Conservation (phyloP, 1,284 basidiomycete genomes). For the Ustilago lituana region DNA sequence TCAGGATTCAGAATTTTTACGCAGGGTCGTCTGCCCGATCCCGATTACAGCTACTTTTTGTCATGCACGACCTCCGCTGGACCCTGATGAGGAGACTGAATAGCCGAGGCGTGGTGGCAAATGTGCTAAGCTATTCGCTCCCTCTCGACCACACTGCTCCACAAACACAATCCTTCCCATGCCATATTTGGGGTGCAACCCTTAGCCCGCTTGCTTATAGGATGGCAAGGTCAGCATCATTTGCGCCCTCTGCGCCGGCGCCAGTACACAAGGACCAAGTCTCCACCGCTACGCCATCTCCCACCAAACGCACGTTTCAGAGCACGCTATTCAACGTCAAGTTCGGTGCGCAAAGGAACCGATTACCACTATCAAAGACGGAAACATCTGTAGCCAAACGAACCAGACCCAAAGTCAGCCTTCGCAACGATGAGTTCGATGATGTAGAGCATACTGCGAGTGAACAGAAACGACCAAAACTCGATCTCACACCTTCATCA, state of each 20-base stretch:
- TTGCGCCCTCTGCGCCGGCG: conserved; percentile 14
- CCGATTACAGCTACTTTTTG: too few relatives aligned
- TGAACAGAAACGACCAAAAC: conserved; percentile 5
- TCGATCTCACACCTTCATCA: not conserved
- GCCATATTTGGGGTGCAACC: too few relatives aligned
- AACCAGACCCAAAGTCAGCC: conserved; percentile 7
- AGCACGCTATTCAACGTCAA: conserved; percentile 45
- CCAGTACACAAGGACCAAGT: not conserved
- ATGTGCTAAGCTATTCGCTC: not conserved
- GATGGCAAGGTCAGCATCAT: conserved; percentile 19
- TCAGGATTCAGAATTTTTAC: too few relatives aligned
- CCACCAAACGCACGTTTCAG: conserved; percentile 32
- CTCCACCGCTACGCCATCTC: conserved; percentile 5
- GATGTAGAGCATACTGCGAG: not conserved
- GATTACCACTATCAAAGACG: conserved; percentile 17
- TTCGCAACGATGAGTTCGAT: not conserved
- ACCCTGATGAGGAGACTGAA: not conserved
- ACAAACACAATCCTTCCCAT: too few relatives aligned
- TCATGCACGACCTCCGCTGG: too few relatives aligned
- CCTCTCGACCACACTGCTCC: too few relatives aligned
- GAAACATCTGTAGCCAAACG: conserved; percentile 10
- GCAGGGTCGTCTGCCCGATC: too few relatives aligned
- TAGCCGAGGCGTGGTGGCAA: conserved; percentile 27
- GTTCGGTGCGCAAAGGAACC: conserved; percentile 27
- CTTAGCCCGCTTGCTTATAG: too few relatives aligned